Evolutionary conservation across 1,139 yeast genomes (phyloP).

Genomic region (Arxiozyma telluris): DNA sequence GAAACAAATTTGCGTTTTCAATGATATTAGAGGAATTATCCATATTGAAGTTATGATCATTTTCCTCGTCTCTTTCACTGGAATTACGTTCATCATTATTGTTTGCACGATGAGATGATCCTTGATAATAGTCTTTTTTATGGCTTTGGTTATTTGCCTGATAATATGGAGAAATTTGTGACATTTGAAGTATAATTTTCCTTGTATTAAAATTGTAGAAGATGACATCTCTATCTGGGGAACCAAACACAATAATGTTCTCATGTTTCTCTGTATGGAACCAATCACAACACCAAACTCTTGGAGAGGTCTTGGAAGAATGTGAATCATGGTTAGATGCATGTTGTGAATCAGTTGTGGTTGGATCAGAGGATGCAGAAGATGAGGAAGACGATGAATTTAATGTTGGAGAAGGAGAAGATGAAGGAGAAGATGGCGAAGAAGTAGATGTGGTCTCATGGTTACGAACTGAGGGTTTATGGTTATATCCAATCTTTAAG

Average conservation of each 20-base stretch:
- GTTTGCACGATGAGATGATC: not conserved
- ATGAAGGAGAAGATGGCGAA: not conserved
- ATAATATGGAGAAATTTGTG: not conserved
- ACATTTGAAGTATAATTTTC: conserved; percentile 30
- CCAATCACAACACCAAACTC: conserved; percentile 68
- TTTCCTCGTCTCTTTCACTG: not conserved
- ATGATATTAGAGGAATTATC: conserved; percentile 5
- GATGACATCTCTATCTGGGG: conserved; percentile 66
- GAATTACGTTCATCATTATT: not conserved
- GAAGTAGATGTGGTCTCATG: not conserved
- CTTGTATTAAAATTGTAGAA: conserved; percentile 45
- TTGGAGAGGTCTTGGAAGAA: conserved; percentile 14
- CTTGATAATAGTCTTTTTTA: not conserved
- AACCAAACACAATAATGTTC: conserved; percentile 58
- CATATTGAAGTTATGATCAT: conserved; percentile 1
- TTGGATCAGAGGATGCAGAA: not conserved
- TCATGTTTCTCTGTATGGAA: conserved; percentile 37
- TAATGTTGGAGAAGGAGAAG: not conserved
- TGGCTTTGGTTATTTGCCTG: not conserved
- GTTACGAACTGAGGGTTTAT: not conserved
- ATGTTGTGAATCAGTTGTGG: not conserved
- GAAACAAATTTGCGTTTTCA: conserved; percentile 17
- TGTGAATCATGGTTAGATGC: conserved; percentile 6
- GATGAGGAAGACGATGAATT: not conserved
- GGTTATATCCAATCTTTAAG: conserved; percentile 12